These are phyloP conservation scores for Clitoria ternatea DNA, from an alignment of 306 rosid genomes.

Conservation along the genomic window DNA sequence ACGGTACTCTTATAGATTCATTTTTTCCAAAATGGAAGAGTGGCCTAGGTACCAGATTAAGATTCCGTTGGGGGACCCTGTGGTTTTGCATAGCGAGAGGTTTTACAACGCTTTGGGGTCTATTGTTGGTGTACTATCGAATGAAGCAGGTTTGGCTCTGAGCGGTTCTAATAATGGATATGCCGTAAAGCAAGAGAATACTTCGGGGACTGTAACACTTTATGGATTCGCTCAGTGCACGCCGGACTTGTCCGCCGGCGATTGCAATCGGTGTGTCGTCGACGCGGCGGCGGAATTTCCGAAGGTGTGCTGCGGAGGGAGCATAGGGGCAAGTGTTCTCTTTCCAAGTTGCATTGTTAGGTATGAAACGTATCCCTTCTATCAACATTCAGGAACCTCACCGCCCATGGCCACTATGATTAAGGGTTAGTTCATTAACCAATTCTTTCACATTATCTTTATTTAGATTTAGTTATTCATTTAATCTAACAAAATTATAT, in stretches of 20 bases:
- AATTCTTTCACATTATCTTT: too few species aligned
- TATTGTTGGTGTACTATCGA: constrained; percentile 6
- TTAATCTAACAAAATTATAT: too few species aligned
- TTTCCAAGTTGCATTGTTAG: constrained; percentile 42
- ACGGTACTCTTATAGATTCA: constrained; percentile 26
- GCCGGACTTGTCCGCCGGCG: constrained; percentile 27
- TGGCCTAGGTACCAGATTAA: constrained; percentile 25
- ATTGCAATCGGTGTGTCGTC: constrained; percentile 28
- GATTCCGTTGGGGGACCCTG: constrained; percentile 39
- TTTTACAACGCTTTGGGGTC: constrained; percentile 31
- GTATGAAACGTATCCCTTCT: constrained; percentile 41
- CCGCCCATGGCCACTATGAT: not conserved
- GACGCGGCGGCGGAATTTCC: constrained; percentile 31
- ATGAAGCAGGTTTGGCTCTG: constrained; percentile 28
- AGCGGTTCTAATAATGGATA: not conserved
- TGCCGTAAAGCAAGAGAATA: constrained; percentile 32
- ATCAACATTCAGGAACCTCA: constrained; percentile 30
- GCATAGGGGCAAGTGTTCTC: constrained; percentile 29
- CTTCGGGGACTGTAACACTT: not conserved
- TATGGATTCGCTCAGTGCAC: constrained; percentile 50
- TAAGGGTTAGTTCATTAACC: constrained; percentile 17
- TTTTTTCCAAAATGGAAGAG: constrained; percentile 35
- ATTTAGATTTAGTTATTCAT: too few species aligned
- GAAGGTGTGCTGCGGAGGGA: constrained; percentile 36
- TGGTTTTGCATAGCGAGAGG: not conserved